These are phyloP conservation scores for Haplosporangium sp. DNA, from an alignment of 371 early-diverging fungal genomes.

Conservation along the genomic window DNA sequence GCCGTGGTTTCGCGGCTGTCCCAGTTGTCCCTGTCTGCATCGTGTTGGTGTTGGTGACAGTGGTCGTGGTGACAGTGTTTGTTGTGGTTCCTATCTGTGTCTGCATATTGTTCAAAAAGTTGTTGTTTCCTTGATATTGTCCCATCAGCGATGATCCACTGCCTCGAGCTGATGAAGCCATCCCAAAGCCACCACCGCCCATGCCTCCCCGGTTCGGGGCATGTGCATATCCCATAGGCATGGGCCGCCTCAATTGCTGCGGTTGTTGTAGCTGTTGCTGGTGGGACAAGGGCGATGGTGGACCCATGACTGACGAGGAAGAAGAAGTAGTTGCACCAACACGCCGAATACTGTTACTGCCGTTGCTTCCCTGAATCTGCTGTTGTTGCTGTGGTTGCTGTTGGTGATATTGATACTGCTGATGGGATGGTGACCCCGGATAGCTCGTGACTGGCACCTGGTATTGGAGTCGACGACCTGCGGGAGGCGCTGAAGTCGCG, in stretches of 20 bases:
- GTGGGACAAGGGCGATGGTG: constrained; percentile 5
- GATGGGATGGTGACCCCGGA: too few relatives aligned
- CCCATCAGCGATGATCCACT: too few relatives aligned
- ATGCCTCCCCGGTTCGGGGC: not conserved
- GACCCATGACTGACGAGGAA: constrained; percentile 12
- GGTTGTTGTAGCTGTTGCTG: constrained; percentile 9
- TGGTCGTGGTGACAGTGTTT: constrained; percentile 15
- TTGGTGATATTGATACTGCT: not conserved
- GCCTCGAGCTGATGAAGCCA: too few relatives aligned
- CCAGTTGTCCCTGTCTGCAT: constrained; percentile 9
- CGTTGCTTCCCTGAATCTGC: constrained; percentile 6
- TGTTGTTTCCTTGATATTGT: too few relatives aligned
- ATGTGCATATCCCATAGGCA: not conserved
- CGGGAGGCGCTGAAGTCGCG: too few relatives aligned
- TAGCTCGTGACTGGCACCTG: too few relatives aligned
- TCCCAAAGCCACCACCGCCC: not conserved
- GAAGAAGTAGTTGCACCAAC: not conserved
- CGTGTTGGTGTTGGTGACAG: constrained; percentile 12
- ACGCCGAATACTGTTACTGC: constrained; percentile 5
- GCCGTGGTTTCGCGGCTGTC: constrained; percentile 33
- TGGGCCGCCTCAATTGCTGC: constrained; percentile 13
- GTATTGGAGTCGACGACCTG: too few relatives aligned
- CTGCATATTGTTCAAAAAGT: not conserved
- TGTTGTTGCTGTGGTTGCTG: constrained; percentile 4
- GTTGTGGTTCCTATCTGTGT: constrained; percentile 9